Base-by-base conservation (phyloP, 352 stramenopile species). In the Phytophthora boehmeriae region DNA sequence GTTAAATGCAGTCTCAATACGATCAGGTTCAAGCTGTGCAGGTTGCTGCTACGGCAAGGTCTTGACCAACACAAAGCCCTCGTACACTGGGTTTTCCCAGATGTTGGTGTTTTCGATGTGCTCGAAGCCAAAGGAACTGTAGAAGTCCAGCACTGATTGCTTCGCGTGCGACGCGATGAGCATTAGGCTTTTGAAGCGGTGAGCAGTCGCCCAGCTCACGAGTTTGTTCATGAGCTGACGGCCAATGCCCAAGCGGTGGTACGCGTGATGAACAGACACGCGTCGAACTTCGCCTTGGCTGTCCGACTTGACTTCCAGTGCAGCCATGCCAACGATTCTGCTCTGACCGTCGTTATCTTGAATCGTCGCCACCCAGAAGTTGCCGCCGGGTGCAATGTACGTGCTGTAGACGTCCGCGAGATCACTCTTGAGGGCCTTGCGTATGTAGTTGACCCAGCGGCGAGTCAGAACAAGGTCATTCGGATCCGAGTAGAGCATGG, bases 301-400 rank as follows among this genome's bases (percentile, higher is more conserved):
- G 2, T 67, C 54, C 2, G 36, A 42, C 27, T 70, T 75, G n/a
- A 45, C 44, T 49, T 75, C 56, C 8, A 75, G n/a, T 1, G 42
- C 70, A 13, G 73, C 63, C 55, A 72, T 68, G 23, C 70, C 70
- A 8, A 57, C 57, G 3, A 78, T 41, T 5, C 55, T 64, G 22
- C 62, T 56, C 13, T 56, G 34, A 2, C 45, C 54, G 19, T 62
- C 65, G 51, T 50, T 48, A 25, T 68, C 47, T 50, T 68, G 20
- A 1, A 71, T 10, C 16, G 57, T 66, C 2, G 66, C 70, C 9
- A 84, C 75, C 75, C 75, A 84, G 58, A 84, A 84, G 46, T 78
- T 76, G 17, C 75, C 75, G 0, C 75, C 75, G 1, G 59, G 36
- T 2, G n/a, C 17, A 8, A 79, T 68, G 66, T 80, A 84, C 20